Evolutionary conservation across 2,329 filamentous ascomycete genomes (phyloP).

Genomic region (Epichloe festucae): DNA sequence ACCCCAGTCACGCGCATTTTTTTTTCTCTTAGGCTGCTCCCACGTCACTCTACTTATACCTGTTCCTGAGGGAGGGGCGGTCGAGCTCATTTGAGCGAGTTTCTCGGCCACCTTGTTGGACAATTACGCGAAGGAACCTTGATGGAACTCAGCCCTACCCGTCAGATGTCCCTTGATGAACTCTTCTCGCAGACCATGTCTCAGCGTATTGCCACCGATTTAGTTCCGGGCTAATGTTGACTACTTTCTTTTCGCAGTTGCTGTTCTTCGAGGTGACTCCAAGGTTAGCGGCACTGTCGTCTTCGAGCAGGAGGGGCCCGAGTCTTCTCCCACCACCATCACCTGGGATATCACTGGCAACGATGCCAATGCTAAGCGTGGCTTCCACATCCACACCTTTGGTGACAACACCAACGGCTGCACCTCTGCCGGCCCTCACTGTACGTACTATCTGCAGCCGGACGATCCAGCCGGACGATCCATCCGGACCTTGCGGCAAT

Average conservation of each 20-base stretch:
- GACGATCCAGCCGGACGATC: slow-evolving; percentile 10
- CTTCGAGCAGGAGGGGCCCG: slow-evolving; percentile 87
- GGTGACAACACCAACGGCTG: slow-evolving; percentile 99
- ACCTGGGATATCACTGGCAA: slow-evolving; percentile 86
- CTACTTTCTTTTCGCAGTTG: slow-evolving; percentile 48
- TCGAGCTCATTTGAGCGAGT: slow-evolving; percentile 49
- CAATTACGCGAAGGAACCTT: slow-evolving; percentile 25
- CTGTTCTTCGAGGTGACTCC: slow-evolving; percentile 94
- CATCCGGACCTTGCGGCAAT: neutral
- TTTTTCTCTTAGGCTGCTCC: neutral
- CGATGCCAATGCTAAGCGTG: slow-evolving; percentile 90
- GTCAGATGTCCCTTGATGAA: slow-evolving; percentile 22
- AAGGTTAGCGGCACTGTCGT: slow-evolving; percentile 86
- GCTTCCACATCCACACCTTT: slow-evolving; percentile 97
- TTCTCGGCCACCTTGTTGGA: slow-evolving; percentile 20
- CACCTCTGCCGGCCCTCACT: slow-evolving; percentile 96
- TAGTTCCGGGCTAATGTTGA: slow-evolving; percentile 1
- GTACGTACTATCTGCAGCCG: slow-evolving; percentile 40
- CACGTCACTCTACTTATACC: slow-evolving; percentile 11
- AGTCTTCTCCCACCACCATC: slow-evolving; percentile 72
- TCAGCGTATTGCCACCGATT: slow-evolving; percentile 1
- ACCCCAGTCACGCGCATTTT: neutral
- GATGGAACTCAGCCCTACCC: slow-evolving; percentile 23
- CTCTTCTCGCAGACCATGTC: neutral
- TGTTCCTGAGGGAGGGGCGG: slow-evolving; percentile 9